Conservation (phyloP, 441 rosid species). For the Bruguiera hainesii region DNA sequence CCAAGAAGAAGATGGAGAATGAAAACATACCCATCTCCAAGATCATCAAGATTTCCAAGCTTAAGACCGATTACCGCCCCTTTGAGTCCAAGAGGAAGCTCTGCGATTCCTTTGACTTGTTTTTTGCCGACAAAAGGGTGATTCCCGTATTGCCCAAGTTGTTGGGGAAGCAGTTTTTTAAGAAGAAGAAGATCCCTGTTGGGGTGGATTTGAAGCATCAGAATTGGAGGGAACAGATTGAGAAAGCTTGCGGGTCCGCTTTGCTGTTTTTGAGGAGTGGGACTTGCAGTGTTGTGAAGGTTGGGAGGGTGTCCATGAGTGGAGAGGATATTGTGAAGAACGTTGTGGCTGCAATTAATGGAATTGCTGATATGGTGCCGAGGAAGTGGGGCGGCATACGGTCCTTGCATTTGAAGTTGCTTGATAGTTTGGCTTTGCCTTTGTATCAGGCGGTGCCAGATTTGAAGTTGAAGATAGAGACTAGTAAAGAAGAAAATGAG, state of each 20-base stretch:
- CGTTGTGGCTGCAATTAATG: constrained; percentile 59
- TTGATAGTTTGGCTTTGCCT: constrained; percentile 83
- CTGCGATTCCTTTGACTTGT: constrained; percentile 59
- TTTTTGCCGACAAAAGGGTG: constrained; percentile 58
- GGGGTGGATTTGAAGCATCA: constrained; percentile 67
- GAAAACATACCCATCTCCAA: constrained; percentile 72
- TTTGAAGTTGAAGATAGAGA: constrained; percentile 68
- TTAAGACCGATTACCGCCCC: constrained; percentile 51
- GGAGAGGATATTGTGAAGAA: constrained; percentile 50
- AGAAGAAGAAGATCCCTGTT: constrained; percentile 73
- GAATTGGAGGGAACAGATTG: constrained; percentile 94
- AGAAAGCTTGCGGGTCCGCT: constrained; percentile 60
- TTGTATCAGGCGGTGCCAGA: constrained; percentile 79
- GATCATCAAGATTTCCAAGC: constrained; percentile 69
- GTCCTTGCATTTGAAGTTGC: constrained; percentile 77
- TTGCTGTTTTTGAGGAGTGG: constrained; percentile 71
- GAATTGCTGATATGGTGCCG: constrained; percentile 65
- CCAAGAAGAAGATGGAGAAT: constrained; percentile 62
- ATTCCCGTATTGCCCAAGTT: constrained; percentile 71
- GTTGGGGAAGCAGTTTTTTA: constrained; percentile 82
- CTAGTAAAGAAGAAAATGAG: constrained; percentile 24
- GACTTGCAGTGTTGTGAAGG: constrained; percentile 77
- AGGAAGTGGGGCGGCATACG: constrained; percentile 74
- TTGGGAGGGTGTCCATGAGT: constrained; percentile 65
- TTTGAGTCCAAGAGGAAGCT: constrained; percentile 70